Base-by-base conservation (phyloP, 257 asterid species). In the Solanum pinnatisectum region DNA sequence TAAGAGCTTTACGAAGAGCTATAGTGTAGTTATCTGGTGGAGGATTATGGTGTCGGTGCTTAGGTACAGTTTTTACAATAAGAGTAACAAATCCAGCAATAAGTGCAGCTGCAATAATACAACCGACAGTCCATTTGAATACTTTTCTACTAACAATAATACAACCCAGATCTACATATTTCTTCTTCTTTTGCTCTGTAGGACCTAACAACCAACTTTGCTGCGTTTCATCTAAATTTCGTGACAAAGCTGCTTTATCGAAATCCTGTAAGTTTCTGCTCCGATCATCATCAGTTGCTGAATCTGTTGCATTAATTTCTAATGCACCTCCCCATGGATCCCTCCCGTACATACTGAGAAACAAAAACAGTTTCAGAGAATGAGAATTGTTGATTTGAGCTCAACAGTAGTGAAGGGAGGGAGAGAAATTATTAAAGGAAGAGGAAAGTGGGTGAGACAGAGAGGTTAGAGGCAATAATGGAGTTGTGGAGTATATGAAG, bases 261-360 rank as follows among this genome's bases (percentile, higher is more conserved):
- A 92, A 94, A 86, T 97, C 99, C 81, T 95, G 96, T 77, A 97
- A 76, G 78, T 96, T 97, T 89, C 99, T 83, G 89, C 99, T 96
- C 91, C 99, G 90, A 68, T 97, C 99, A 86, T 97, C 99, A 91
- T 97, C 99, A 40, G 99, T 97, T 79, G 99, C 98, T 13, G 99
- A 97, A 67, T 97, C 99, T 9, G 96, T 95, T 56, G 98, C 99
- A 82, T 90, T 42, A 60, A 97, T 97, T 92, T 97, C 99, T 89
- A 97, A 90, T 72, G 99, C 93, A 76, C 99, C 99, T 2, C 99
- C 99, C 99, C 99, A 97, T 37, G 98, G 98, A 92, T 97, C 99
- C 84, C 99, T 91, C 0, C 99, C 99, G 90, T 92, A 97, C 98
- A 97, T 96, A 25, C 90, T 93, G 65, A 56, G 11, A 15, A 49